Conservation (phyloP, 1,139 yeast genomes). For the Hemisphaericaspora xylofermentans region DNA sequence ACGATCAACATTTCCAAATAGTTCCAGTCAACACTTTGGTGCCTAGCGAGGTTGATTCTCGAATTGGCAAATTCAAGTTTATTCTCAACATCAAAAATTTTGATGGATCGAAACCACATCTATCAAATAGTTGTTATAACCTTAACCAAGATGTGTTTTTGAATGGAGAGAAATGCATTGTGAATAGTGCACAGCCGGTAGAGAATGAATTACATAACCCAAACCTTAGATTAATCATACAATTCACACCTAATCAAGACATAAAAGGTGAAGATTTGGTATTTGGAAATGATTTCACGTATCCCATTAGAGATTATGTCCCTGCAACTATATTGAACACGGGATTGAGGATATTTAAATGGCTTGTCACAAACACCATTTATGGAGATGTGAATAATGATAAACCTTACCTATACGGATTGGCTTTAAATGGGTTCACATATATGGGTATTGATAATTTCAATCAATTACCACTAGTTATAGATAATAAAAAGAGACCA, state of each 20-base stretch:
- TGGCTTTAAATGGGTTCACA: conserved; percentile 58
- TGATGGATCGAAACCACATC: conserved; percentile 44
- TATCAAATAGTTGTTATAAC: conserved; percentile 34
- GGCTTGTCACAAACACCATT: conserved; percentile 65
- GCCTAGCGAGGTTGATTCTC: conserved; percentile 36
- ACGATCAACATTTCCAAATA: conserved; percentile 25
- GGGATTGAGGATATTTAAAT: conserved; percentile 52
- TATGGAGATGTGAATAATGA: conserved; percentile 63
- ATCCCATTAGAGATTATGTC: conserved; percentile 57
- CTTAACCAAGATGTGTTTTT: conserved; percentile 30
- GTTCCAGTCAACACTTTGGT: conserved; percentile 48
- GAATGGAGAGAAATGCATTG: conserved; percentile 20
- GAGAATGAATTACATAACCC: conserved; percentile 16
- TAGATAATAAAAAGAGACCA: conserved; percentile 8
- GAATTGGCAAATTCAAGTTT: conserved; percentile 40
- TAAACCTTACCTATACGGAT: conserved; percentile 62
- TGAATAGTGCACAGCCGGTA: background rate
- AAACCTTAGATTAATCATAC: conserved; percentile 36
- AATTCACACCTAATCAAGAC: conserved; percentile 39
- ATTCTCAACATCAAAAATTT: conserved; percentile 43
- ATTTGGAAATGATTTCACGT: conserved; percentile 69
- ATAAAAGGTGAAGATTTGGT: conserved; percentile 52
- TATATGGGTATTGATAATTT: conserved; percentile 21
- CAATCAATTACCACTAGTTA: background rate
- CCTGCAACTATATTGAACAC: conserved; percentile 49